A percentile compares a stretch with the other conserved stretches of the same genome.
These are phyloP conservation scores for Hypomyces rosellus DNA, from an alignment of 2,329 filamentous ascomycete genomes.

Conservation along the genomic window DNA sequence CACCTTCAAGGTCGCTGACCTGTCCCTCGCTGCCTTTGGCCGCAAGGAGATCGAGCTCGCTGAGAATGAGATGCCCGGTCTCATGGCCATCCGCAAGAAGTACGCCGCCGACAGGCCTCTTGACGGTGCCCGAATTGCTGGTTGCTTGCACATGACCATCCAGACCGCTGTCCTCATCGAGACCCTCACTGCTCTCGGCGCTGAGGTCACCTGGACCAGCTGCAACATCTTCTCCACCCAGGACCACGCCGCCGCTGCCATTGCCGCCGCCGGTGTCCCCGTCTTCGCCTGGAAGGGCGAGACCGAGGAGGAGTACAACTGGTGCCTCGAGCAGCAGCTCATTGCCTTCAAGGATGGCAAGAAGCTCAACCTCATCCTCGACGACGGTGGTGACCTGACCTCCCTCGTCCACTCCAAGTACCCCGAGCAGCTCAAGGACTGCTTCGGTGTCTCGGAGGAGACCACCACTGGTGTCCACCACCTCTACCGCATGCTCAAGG, in stretches of 20 bases:
- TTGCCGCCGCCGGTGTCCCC: conserved; percentile 86
- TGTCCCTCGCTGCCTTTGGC: conserved; percentile 95
- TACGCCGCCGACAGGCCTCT: conserved; percentile 92
- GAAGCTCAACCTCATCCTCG: conserved; percentile 97
- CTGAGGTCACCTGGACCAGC: conserved; percentile 96
- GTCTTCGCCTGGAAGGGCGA: conserved; percentile 79
- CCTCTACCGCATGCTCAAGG: conserved; percentile 97
- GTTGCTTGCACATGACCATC: conserved; percentile 99
- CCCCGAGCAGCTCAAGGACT: conserved; percentile 95
- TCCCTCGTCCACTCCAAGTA: conserved; percentile 96
- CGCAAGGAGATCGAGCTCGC: conserved; percentile 98
- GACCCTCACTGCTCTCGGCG: conserved; percentile 88
- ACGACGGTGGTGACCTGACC: conserved; percentile 96
- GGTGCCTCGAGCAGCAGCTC: conserved; percentile 99
- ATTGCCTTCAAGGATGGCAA: conserved; percentile 92
- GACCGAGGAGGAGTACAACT: conserved; percentile 99
- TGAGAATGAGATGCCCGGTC: conserved; percentile 94
- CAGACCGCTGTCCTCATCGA: conserved; percentile 99
- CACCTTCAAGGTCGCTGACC: conserved; percentile 98
- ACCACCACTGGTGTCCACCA: conserved; percentile 99
- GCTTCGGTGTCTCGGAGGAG: conserved; percentile 98
- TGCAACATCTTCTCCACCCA: conserved; percentile 99
- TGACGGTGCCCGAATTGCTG: conserved; percentile 89
- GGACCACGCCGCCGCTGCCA: conserved; percentile 96
- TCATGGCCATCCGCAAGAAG: conserved; percentile 90